Percentiles rank a stretch among this genome's conserved stretches.
phyloP scores from a whole-genome alignment of 805 yeast genomes.

The Nakazawaea ambrosiae region DNA sequence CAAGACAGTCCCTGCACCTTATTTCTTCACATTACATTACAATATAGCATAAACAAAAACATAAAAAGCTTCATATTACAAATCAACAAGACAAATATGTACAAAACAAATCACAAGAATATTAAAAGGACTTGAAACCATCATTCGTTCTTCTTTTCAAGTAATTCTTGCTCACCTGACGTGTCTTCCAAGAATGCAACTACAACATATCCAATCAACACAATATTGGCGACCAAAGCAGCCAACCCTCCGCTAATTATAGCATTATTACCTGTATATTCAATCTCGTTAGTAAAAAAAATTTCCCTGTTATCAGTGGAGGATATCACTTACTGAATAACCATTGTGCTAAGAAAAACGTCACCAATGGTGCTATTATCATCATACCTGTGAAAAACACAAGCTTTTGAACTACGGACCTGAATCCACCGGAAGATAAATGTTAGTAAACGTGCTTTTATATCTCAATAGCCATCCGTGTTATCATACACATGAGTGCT shows the following conservation, averaged over 20 bases:
- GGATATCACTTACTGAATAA: conserved; percentile 19
- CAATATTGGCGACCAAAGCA: conserved; percentile 69
- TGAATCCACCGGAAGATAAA: conserved; percentile 15
- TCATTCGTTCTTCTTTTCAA: conserved; percentile 28
- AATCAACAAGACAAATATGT: too few species aligned
- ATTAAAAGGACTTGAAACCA: conserved; percentile 3
- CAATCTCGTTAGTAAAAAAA: too few species aligned
- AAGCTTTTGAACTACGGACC: conserved; percentile 60
- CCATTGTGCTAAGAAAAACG: conserved; percentile 53
- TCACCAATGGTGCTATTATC: conserved; percentile 58
- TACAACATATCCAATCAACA: conserved; percentile 63
- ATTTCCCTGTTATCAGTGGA: background rate
- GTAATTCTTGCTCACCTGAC: background rate
- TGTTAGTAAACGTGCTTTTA: too few species aligned
- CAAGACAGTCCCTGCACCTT: too few species aligned
- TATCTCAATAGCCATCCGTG: too few species aligned
- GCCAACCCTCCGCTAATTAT: conserved; percentile 75
- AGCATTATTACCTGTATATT: conserved; percentile 34
- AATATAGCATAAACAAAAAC: too few species aligned
- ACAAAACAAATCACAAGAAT: too few species aligned
- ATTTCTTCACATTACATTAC: too few species aligned
- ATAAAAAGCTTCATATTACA: too few species aligned
- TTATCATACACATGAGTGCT: too few species aligned
- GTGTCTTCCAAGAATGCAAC: conserved; percentile 68
- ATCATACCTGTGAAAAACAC: conserved; percentile 71